A percentile compares a stretch with the other conserved stretches of the same genome.
These are phyloP conservation scores for Ambrosiella beaveri DNA, from an alignment of 2,329 filamentous ascomycete genomes.

Conservation along the genomic window DNA sequence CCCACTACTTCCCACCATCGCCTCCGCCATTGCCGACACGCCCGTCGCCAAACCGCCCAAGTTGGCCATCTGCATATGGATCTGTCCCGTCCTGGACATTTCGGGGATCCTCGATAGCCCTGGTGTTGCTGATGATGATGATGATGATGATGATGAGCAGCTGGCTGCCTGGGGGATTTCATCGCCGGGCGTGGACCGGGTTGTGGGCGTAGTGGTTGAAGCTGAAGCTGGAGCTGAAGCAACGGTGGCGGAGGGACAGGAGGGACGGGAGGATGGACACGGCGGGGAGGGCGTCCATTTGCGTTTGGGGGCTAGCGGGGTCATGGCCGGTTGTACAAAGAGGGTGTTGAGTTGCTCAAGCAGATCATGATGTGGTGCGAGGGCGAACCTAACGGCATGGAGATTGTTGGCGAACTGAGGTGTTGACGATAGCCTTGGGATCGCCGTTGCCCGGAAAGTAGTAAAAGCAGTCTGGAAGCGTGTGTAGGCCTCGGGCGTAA, in stretches of 20 bases:
- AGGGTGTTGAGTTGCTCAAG: neutral
- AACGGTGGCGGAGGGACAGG: no score
- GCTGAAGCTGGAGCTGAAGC: no score
- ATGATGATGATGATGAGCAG: neutral
- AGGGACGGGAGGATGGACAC: no score
- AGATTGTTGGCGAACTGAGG: neutral
- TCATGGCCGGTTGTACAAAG: neutral
- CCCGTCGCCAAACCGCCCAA: neutral
- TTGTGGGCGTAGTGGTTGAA: no score
- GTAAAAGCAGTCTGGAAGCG: neutral
- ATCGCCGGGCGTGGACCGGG: no score
- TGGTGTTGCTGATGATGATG: neutral
- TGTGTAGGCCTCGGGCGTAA: neutral
- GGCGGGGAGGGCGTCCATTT: no score
- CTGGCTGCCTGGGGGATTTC: no score
- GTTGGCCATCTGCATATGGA: no score
- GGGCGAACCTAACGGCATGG: neutral
- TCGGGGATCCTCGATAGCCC: no score
- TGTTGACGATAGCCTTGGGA: neutral
- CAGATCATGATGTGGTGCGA: neutral
- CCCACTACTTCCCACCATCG: no score
- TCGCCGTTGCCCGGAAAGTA: neutral
- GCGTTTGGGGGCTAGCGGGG: no score
- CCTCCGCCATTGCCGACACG: neutral
- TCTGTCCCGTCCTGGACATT: no score